Conservation (phyloP, 257 asterid genomes). For the Jasminum sambac region DNA sequence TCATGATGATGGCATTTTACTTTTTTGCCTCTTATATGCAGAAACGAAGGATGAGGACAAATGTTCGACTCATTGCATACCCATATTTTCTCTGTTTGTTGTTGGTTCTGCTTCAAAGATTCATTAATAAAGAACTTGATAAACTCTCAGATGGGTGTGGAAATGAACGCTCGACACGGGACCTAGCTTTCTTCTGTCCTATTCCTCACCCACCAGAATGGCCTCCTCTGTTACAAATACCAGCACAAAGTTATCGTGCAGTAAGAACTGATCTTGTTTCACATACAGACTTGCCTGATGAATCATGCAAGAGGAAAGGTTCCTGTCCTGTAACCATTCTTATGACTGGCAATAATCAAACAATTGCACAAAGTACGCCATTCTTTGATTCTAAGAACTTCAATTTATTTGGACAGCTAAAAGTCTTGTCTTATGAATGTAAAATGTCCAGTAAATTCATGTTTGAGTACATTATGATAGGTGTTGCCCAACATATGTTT, state of each 20-base stretch:
- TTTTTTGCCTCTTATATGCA: constrained; percentile 32
- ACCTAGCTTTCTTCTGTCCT: constrained; percentile 63
- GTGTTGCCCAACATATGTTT: constrained; percentile 63
- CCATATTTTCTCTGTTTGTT: constrained; percentile 67
- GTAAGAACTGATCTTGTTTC: constrained; percentile 56
- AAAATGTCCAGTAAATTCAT: constrained; percentile 17
- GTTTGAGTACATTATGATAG: constrained; percentile 38
- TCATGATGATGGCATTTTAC: background rate
- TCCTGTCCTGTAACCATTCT: constrained; percentile 88
- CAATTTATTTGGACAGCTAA: background rate
- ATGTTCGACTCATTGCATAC: constrained; percentile 54
- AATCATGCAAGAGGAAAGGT: constrained; percentile 69
- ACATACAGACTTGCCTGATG: constrained; percentile 62
- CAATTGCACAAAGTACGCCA: constrained; percentile 69
- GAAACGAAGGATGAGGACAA: constrained; percentile 71
- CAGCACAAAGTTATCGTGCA: constrained; percentile 66
- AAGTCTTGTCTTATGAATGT: constrained; percentile 15
- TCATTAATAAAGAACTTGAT: constrained; percentile 71
- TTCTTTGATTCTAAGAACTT: constrained; percentile 20
- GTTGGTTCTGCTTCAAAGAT: constrained; percentile 66
- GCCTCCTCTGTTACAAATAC: constrained; percentile 84
- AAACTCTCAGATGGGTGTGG: constrained; percentile 82
- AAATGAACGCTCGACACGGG: constrained; percentile 69
- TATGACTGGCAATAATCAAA: constrained; percentile 74
- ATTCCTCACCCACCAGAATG: constrained; percentile 82